Evolutionary conservation across 257 asterid genomes (phyloP), one percentile per base, ranked within the genome.

Genomic region (Leonotis leonurus): DNA sequence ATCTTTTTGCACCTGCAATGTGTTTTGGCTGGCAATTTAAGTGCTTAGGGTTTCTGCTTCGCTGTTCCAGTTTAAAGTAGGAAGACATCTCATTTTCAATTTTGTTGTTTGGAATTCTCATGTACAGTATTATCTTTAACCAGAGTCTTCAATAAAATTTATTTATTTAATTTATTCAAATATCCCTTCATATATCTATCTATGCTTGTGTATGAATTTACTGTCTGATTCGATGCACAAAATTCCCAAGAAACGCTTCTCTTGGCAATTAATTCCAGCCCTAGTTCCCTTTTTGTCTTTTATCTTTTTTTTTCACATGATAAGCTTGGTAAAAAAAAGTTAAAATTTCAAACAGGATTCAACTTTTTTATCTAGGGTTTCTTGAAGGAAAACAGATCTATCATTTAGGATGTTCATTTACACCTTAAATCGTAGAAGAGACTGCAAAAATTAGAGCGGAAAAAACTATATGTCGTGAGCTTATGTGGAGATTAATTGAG

Each of bases 21-120:
- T 21, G 29, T 50, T 59, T 22, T 50, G 13, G 40, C n/a, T n/a
- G n/a, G n/a, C n/a, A n/a, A n/a, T n/a, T n/a, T n/a, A n/a, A n/a
- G 26, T 37, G 18, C 18, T 50, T 49, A 49, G 69, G 64, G 56
- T 21, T 71, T 65, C 25, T 53, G 41, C 30, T 46, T 25, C n/a
- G n/a, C 24, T 24, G 8, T 49, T 46, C 30, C 7, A 43, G 55
- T 45, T 35, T 8, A 43, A 40, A 24, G 41, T 13, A 36, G 21
- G 26, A 35, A 48, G 1, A 7, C 37, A 14, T 10, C 10, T 37
- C 25, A 24, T 36, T 20, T 58, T 3, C 8, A 3, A 1, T 24
- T 37, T 44, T 5, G 6, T 45, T 61, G 27, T 29, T 5, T 29
- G 33, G 33, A 14, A n/a, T n/a, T n/a, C n/a, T n/a, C n/a, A n/a